These are phyloP conservation scores for Dryas integrifolia DNA, from an alignment of 331 rosid species.

Conservation along the genomic window DNA sequence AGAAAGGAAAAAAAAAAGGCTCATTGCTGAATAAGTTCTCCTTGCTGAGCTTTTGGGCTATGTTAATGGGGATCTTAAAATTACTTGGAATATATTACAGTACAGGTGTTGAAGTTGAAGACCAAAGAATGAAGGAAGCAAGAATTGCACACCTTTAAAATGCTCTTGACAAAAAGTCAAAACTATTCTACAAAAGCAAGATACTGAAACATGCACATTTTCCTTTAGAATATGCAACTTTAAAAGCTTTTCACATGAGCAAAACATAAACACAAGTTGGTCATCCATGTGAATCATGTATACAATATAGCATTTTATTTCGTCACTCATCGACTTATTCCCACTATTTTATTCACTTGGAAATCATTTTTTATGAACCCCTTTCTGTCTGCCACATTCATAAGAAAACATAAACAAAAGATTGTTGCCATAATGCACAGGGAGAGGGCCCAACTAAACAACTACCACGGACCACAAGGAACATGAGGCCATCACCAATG, in stretches of 20 bases:
- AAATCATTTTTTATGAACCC: background rate
- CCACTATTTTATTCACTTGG: slow-evolving; percentile 6
- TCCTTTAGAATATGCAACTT: background rate
- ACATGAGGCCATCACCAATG: slow-evolving; percentile 26
- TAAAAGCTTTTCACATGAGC: slow-evolving; percentile 1
- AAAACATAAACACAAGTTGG: background rate
- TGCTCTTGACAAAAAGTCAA: background rate
- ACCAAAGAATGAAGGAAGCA: no score
- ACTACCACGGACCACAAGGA: slow-evolving; percentile 28
- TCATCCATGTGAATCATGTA: slow-evolving; percentile 28
- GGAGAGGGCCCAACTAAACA: slow-evolving; percentile 29
- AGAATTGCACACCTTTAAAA: no score
- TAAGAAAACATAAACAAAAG: slow-evolving; percentile 22
- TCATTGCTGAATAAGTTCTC: no score
- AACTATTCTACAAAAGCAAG: background rate
- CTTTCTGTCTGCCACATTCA: slow-evolving; percentile 40
- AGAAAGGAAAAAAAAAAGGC: no score
- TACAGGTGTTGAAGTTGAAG: no score
- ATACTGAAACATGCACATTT: background rate
- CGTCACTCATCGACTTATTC: slow-evolving; percentile 3
- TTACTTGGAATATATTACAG: no score
- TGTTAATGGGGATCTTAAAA: no score
- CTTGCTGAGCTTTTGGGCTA: no score
- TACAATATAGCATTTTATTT: background rate
- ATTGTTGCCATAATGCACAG: slow-evolving; percentile 29